phyloP scores from a whole-genome alignment of 2,329 filamentous ascomycete genomes.

The Trichophyton simii region DNA sequence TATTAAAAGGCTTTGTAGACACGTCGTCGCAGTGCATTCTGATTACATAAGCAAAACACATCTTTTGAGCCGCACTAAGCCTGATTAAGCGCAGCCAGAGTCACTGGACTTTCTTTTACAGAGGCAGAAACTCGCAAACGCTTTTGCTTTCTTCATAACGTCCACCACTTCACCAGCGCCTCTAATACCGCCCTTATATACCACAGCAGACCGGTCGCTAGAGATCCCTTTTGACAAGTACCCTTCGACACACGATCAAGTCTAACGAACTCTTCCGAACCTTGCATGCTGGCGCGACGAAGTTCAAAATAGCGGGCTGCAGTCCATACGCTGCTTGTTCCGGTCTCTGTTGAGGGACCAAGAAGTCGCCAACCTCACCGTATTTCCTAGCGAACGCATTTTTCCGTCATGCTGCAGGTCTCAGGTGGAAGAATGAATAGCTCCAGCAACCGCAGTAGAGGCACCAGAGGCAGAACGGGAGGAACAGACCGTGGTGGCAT shows the following conservation, averaged over 20 bases:
- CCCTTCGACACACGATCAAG: not conserved
- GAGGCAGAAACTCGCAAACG: not conserved
- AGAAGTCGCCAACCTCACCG: not conserved
- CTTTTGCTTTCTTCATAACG: not conserved
- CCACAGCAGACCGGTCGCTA: not conserved
- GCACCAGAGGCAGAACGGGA: constrained; percentile 16
- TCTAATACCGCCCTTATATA: not conserved
- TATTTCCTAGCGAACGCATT: not conserved
- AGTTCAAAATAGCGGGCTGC: constrained; percentile 3
- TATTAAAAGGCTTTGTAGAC: not conserved
- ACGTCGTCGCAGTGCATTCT: not conserved
- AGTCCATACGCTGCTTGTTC: constrained; percentile 6
- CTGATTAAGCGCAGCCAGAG: not conserved
- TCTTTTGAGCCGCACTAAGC: not conserved
- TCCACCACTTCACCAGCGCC: not conserved
- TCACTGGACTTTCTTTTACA: not conserved
- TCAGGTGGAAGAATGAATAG: constrained; percentile 15
- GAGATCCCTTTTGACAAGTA: not conserved
- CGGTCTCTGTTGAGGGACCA: not conserved
- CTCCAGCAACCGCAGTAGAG: constrained; percentile 24
- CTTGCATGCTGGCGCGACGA: not conserved
- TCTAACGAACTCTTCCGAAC: not conserved
- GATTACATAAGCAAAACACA: not conserved
- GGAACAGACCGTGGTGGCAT: constrained; percentile 37
- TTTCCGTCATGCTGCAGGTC: constrained; percentile 9